A percentile compares a stretch with the other conserved stretches of the same genome.
phyloP scores from a whole-genome alignment of 768 basidiomycete species.

The Leccinum arenicola region DNA sequence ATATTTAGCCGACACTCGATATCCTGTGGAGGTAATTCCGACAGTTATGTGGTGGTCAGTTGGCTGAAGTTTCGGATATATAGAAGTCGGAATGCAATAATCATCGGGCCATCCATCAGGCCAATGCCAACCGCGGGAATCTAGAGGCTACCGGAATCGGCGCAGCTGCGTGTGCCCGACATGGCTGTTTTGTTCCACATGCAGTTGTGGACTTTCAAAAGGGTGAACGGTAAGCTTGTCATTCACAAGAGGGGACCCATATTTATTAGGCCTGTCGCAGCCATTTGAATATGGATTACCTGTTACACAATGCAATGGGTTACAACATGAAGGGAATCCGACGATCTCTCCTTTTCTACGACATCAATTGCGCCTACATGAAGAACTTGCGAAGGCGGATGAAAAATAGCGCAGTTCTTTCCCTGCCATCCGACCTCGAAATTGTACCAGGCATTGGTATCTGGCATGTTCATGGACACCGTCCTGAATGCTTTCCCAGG shows the following conservation, averaged over 20 bases:
- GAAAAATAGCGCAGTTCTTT: background rate
- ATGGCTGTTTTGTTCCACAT: slow-evolving; percentile 3
- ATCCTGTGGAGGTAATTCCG: background rate
- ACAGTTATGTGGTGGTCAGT: background rate
- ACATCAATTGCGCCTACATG: slow-evolving; percentile 13
- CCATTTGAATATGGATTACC: slow-evolving; percentile 13
- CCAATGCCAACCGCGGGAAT: background rate
- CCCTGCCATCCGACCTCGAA: background rate
- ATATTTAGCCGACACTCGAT: background rate
- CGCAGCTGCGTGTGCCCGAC: background rate
- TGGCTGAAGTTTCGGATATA: background rate
- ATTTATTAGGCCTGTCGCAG: background rate
- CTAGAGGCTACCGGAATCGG: slow-evolving; percentile 3
- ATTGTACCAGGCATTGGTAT: slow-evolving; percentile 21
- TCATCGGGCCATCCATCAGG: slow-evolving; percentile 1
- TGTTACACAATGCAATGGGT: background rate
- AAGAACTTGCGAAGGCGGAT: background rate
- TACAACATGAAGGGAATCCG: background rate
- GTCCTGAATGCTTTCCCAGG: slow-evolving; percentile 18
- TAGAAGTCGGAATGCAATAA: background rate
- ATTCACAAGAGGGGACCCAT: background rate
- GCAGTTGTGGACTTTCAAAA: background rate
- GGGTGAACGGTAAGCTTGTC: background rate
- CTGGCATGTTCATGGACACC: slow-evolving; percentile 28
- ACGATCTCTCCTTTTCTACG: background rate